phyloP scores from a whole-genome alignment of 345 rosid genomes.

The Populus tremula region DNA sequence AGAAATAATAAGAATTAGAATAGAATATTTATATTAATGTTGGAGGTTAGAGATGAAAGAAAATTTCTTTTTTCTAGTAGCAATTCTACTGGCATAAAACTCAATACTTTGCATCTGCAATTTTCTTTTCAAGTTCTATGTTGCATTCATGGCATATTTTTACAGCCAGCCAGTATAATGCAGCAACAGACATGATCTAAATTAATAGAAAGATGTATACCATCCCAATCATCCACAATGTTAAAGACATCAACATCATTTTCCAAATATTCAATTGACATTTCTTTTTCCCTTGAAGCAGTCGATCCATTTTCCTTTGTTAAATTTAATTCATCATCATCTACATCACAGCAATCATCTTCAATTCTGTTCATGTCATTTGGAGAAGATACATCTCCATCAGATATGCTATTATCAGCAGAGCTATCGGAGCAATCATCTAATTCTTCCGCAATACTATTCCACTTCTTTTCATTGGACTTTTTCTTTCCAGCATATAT shows the following conservation, averaged over 20 bases:
- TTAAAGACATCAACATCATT: slow-evolving; percentile 62
- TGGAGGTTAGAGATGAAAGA: background rate
- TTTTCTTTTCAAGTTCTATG: background rate
- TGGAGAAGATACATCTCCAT: slow-evolving; percentile 19
- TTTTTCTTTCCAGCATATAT: slow-evolving; percentile 44
- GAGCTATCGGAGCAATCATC: slow-evolving; percentile 33
- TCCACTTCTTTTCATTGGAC: slow-evolving; percentile 26
- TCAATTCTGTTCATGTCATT: slow-evolving; percentile 5
- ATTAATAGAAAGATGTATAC: slow-evolving; percentile 40
- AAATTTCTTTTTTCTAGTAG: background rate
- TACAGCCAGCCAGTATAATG: background rate
- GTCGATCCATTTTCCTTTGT: slow-evolving; percentile 31
- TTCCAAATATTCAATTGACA: slow-evolving; percentile 72
- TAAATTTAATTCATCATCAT: slow-evolving; percentile 37
- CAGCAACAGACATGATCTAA: slow-evolving; percentile 5
- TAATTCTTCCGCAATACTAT: slow-evolving; percentile 22
- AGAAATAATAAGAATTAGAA: slow-evolving; percentile 14
- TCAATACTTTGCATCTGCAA: background rate
- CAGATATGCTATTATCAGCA: slow-evolving; percentile 24
- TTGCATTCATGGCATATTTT: background rate
- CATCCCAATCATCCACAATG: slow-evolving; percentile 82
- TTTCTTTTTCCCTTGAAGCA: slow-evolving; percentile 34
- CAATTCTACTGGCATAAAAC: background rate
- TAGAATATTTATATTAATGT: background rate
- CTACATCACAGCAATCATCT: slow-evolving; percentile 22